Evolutionary conservation across 495 filamentous ascomycete species (phyloP).

Genomic region (Tuber borchii): DNA sequence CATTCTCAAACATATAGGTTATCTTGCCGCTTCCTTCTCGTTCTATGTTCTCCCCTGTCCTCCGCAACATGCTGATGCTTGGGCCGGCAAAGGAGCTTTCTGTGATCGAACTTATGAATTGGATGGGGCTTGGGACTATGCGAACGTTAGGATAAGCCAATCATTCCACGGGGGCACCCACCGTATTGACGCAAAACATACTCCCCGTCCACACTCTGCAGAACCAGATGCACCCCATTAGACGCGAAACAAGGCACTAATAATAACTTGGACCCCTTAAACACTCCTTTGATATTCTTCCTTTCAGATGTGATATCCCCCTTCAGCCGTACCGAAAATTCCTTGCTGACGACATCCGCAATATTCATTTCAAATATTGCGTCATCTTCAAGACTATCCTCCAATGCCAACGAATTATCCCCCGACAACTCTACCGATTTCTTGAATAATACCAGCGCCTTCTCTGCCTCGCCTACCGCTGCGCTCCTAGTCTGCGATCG

Average conservation of each 20-base stretch:
- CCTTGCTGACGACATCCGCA: conserved; percentile 19
- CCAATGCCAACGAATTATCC: conserved; percentile 23
- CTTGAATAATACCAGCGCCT: conserved; percentile 27
- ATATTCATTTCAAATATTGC: conserved; percentile 37
- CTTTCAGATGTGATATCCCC: conserved; percentile 11
- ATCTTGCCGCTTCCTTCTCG: conserved; percentile 22
- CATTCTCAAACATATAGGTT: conserved; percentile 31
- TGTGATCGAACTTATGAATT: conserved; percentile 32
- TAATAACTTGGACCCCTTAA: conserved; percentile 28
- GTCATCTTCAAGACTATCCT: conserved; percentile 23
- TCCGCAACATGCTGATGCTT: conserved; percentile 20
- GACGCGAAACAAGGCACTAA: conserved; percentile 25
- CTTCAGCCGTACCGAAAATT: conserved; percentile 22
- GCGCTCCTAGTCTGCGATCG: conserved; percentile 5
- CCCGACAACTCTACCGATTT: conserved; percentile 28
- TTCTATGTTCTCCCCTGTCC: conserved; percentile 11
- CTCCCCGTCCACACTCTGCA: conserved; percentile 32
- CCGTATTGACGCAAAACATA: conserved; percentile 37
- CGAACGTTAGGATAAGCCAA: background rate
- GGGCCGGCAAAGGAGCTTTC: conserved; percentile 27
- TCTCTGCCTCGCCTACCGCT: conserved; percentile 32
- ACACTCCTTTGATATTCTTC: conserved; percentile 18
- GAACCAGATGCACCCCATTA: conserved; percentile 30
- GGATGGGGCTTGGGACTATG: conserved; percentile 24
- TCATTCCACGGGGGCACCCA: background rate